Base-by-base conservation (phyloP, 2,329 filamentous ascomycete genomes). In the Celoporthe dispersa region DNA sequence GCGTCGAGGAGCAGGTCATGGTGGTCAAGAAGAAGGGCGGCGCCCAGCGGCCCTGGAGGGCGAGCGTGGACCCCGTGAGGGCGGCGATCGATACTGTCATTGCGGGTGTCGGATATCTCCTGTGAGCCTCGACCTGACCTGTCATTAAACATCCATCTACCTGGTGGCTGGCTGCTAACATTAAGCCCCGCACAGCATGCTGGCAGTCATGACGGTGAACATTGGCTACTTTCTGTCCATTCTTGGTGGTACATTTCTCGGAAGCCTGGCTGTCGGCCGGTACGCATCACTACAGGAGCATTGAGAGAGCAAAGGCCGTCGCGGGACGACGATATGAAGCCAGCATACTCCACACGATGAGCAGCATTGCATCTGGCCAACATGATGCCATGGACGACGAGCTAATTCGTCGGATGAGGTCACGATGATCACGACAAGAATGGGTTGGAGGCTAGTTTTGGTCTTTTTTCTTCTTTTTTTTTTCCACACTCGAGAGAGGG, bases 161-260 rank as follows among this genome's bases (percentile, higher is more conserved):
- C 35, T n/a, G 22, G 25, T 22, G 51, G 19, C 63, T 1, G 19
- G 1, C 31, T 28, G 35, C 68, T 69, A 25, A 72, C 67, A 37
- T 14, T 4, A 9, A 31, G 11, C 22, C 44, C 44, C 19, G 2
- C 53, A 37, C 57, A 97, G 94, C 71, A 97, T 97, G 94, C 83
- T 97, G 81, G 93, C 92, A 19, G 92, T 97, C 77, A 97, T 94
- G 92, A 92, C 91, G 2, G 88, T 92, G 82, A 94, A 94, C 75
- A 86, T 94, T 31, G 92, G 92, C 28, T 94, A 94, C 78, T 94
- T 94, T 79, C 79, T 93, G 66, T 92, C 91, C 0, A 84, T 94
- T 9, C 85, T 97, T 14, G 91, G 84, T 5, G 91, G 91, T 48
- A 87, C 92, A 1, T 98, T 98, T 77, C 78, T 97, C n/a, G 95